Evolutionary conservation across 164 flowering plant species (phyloP), one percentile per base, ranked within the genome.

Genomic region (Litsea cubeba): DNA sequence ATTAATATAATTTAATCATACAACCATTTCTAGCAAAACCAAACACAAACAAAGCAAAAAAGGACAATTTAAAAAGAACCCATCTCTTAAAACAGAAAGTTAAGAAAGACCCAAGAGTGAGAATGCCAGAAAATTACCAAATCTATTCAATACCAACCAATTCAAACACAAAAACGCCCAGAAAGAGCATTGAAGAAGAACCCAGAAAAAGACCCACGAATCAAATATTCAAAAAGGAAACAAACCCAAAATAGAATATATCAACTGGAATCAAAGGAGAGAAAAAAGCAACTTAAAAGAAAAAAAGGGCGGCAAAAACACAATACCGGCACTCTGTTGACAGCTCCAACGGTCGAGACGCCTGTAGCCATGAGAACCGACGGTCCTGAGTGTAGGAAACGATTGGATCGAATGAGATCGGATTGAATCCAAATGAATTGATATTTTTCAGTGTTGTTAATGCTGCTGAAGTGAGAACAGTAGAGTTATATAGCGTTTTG

Each of bases 291-390:
- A 71, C 40, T 71, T 40, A 25, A 30, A 30, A 30, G 68, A 62
- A 73, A 65, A 72, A 63, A 75, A 68, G 40, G 74, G 70, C 50
- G 68, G 72, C 74, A 65, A 72, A 63, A 75, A 71, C 63, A 66
- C 57, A 23, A 76, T 82, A 86, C 85, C 81, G 76, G 78, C 58
- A 81, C 70, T 74, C 78, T 66, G 81, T 82, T 82, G 63, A 80
- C 86, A 46, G 82, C 82, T 78, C 85, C 88, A 50, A 85, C 73
- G 73, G 83, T 77, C 14, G 87, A 77, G 62, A 85, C 68, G 22
- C 84, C 69, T 35, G 86, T 65, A 75, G 86, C 84, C 84, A 81
- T 75, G n/a, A 66, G 69, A 66, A 28, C n/a, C 2, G 40, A 28
- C 46, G 7, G 69, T 66, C 69, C 69, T 30, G 69, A 66, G 7